These are phyloP conservation scores for Mycena belliarum DNA, from an alignment of 768 basidiomycete genomes.

Conservation along the genomic window DNA sequence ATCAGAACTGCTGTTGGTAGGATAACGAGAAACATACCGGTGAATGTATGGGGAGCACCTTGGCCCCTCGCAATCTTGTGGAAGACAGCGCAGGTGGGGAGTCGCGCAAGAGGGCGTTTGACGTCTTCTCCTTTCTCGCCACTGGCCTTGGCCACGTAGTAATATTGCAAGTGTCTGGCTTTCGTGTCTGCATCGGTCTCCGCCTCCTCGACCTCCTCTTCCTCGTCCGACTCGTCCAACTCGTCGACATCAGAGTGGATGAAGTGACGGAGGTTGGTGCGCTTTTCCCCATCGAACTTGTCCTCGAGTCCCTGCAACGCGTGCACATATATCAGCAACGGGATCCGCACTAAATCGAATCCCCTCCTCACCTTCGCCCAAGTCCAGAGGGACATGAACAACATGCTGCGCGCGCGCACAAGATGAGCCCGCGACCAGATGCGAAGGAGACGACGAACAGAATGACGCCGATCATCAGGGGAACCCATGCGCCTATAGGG, in stretches of 20 bases:
- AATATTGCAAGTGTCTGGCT: conserved; percentile 23
- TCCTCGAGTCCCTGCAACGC: conserved; percentile 53
- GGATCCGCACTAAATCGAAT: not conserved
- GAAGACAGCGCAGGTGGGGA: conserved; percentile 58
- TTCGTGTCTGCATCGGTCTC: conserved; percentile 28
- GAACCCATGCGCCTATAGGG: conserved; percentile 68
- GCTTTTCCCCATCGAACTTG: conserved; percentile 56
- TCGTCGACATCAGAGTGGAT: conserved; percentile 39
- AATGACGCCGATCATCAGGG: conserved; percentile 55
- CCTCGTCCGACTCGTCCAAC: conserved; percentile 15
- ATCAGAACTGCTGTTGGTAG: not conserved
- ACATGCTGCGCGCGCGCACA: conserved; percentile 27
- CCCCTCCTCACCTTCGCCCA: conserved; percentile 52
- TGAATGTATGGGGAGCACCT: conserved; percentile 67
- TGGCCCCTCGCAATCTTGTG: conserved; percentile 53
- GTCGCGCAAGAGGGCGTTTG: conserved; percentile 35
- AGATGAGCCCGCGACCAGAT: not conserved
- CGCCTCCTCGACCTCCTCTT: conserved; percentile 17
- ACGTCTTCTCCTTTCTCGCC: conserved; percentile 7
- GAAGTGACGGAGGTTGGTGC: conserved; percentile 55
- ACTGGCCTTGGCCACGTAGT: conserved; percentile 21
- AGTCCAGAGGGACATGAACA: conserved; percentile 62
- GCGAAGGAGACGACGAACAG: conserved; percentile 35
- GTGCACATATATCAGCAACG: not conserved
- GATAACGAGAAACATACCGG: conserved; percentile 32